Conservation (phyloP, 768 basidiomycete genomes). For the Multifurca ochricompacta region DNA sequence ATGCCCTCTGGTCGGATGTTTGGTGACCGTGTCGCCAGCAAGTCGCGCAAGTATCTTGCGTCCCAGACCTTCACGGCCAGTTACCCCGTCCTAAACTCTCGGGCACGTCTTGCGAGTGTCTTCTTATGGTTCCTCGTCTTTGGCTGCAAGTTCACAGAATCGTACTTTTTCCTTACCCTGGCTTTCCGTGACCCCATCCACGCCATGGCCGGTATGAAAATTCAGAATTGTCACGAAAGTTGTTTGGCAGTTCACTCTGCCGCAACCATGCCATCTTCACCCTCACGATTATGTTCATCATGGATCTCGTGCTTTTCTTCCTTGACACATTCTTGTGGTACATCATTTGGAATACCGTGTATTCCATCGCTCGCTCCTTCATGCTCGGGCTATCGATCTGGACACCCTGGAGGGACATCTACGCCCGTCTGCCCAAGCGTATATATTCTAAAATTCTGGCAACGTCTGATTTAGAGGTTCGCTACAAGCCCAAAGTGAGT, state of each 20-base stretch:
- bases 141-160: conserved; percentile 93
- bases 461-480: conserved; percentile 92
- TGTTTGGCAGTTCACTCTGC: conserved; percentile 80
- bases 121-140: conserved; percentile 89
- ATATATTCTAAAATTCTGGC: conserved; percentile 95
- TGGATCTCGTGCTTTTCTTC: conserved; percentile 97
- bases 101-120: conserved; percentile 70
- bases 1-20: conserved; percentile 98
- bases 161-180: conserved; percentile 95
- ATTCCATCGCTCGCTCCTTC: conserved; percentile 84
- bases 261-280: conserved; percentile 92
- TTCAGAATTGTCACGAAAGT: conserved; percentile 83
- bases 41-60: conserved; percentile 93
- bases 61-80: conserved; percentile 98
- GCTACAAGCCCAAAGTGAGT: conserved; percentile 97
- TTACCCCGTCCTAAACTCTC: conserved; percentile 63
- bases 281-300: conserved; percentile 95
- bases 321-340: conserved; percentile 99
- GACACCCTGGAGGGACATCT: conserved; percentile 99
- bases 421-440: conserved; percentile 88
- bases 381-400: conserved; percentile 90
- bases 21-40: conserved; percentile 93
- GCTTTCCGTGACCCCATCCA: conserved; percentile 90
- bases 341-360: conserved; percentile 98
- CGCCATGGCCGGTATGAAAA: conserved; percentile 95